Percentiles rank a stretch among this genome's conserved stretches.
These are phyloP conservation scores for Aspergillus egyptiacus DNA, from an alignment of 495 filamentous ascomycete genomes.

Conservation along the genomic window DNA sequence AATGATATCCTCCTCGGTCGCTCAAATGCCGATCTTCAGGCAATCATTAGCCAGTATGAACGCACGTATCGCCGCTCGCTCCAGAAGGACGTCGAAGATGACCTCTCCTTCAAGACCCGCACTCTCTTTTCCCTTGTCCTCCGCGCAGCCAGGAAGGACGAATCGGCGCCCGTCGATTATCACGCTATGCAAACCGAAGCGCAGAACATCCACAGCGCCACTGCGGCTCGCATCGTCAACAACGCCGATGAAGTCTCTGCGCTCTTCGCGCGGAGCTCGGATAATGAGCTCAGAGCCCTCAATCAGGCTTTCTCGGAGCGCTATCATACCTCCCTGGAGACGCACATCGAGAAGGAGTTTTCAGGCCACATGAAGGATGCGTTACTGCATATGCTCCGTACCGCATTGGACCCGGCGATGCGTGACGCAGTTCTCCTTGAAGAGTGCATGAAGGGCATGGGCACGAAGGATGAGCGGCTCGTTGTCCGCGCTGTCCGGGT, in stretches of 20 bases:
- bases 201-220: constrained; percentile 63
- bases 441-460: constrained; percentile 76
- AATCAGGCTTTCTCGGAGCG: constrained; percentile 60
- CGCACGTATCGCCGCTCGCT: constrained; percentile 55
- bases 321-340: constrained; percentile 60
- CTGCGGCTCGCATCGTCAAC: constrained; percentile 62
- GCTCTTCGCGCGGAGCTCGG: constrained; percentile 65
- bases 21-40: constrained; percentile 75
- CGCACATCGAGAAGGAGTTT: constrained; percentile 72
- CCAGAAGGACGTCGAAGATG: constrained; percentile 62
- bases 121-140: constrained; percentile 74
- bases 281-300: constrained; percentile 78
- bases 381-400: constrained; percentile 68
- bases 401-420: constrained; percentile 71
- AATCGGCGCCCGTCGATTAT: constrained; percentile 61
- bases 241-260: constrained; percentile 71
- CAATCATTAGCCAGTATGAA: constrained; percentile 69
- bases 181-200: constrained; percentile 67
- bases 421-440: constrained; percentile 76
- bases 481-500: constrained; percentile 63
- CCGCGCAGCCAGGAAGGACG: constrained; percentile 64
- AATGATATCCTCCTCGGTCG: constrained; percentile 81
- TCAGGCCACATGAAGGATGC: constrained; percentile 89
- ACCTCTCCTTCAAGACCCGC: constrained; percentile 80
- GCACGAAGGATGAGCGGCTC: constrained; percentile 81